phyloP scores from a whole-genome alignment of 805 yeast species.

The Torulaspora quercuum region DNA sequence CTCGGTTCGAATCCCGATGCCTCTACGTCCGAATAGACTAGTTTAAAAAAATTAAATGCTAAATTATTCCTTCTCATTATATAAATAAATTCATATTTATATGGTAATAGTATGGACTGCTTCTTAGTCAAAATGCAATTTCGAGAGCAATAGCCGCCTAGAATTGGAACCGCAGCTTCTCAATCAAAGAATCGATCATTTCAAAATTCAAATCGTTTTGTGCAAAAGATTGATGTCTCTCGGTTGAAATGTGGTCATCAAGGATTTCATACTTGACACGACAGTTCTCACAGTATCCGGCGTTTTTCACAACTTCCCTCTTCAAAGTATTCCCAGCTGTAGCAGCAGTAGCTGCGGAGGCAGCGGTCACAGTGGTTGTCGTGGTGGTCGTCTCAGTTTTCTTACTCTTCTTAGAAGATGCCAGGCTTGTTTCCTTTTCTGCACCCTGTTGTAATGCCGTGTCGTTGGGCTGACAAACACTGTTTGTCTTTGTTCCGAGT shows the following conservation, averaged over 20 bases:
- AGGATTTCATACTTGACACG: conserved; percentile 76
- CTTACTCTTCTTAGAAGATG: conserved; percentile 7
- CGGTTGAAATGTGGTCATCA: conserved; percentile 66
- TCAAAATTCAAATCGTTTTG: conserved; percentile 63
- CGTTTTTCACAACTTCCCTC: conserved; percentile 29
- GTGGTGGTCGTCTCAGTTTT: conserved; percentile 12
- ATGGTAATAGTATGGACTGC: no score
- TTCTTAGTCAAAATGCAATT: no score
- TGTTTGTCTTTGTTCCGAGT: conserved; percentile 21
- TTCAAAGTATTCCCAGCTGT: conserved; percentile 7
- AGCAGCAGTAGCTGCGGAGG: no score
- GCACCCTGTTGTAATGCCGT: not conserved
- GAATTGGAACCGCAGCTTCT: conserved; percentile 35
- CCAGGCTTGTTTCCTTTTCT: conserved; percentile 7
- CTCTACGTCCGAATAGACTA: conserved; percentile 5
- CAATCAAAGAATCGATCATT: conserved; percentile 72
- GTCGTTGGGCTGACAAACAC: conserved; percentile 4
- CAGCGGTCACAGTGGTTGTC: conserved; percentile 17
- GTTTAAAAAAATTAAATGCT: not conserved
- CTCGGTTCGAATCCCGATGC: conserved; percentile 6
- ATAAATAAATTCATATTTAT: conserved; percentile 3
- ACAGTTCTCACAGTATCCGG: conserved; percentile 95
- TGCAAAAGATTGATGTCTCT: conserved; percentile 78
- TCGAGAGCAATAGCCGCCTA: conserved; percentile 7
- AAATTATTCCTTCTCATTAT: conserved; percentile 4